Evolutionary conservation across 2,329 filamentous ascomycete species (phyloP).

Genomic region (Dactylonectria estremocensis): DNA sequence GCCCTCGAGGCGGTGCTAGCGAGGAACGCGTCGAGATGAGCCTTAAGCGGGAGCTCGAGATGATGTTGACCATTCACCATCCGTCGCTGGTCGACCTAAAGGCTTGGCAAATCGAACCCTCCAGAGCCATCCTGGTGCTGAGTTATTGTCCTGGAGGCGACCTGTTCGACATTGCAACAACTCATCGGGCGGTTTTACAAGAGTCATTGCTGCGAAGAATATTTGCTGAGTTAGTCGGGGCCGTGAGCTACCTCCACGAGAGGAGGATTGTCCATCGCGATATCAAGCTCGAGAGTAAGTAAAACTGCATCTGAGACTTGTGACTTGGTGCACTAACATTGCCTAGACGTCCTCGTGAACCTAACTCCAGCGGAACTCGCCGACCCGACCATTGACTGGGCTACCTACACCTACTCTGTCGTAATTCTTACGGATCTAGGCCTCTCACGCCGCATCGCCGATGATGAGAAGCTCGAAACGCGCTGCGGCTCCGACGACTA

Average conservation of each 20-base stretch:
- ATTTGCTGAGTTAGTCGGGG: conserved; percentile 89
- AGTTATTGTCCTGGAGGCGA: conserved; percentile 96
- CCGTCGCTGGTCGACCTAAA: conserved; percentile 93
- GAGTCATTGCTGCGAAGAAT: conserved; percentile 84
- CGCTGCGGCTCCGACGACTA: conserved; percentile 98
- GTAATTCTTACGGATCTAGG: conserved; percentile 94
- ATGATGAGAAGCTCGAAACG: conserved; percentile 91
- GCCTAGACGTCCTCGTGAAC: conserved; percentile 90
- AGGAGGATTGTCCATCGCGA: conserved; percentile 94
- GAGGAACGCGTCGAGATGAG: conserved; percentile 95
- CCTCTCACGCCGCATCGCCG: conserved; percentile 86
- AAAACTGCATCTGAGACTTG: neutral
- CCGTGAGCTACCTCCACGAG: conserved; percentile 87
- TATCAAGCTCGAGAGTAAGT: conserved; percentile 94
- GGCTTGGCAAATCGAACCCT: conserved; percentile 89
- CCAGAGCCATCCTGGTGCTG: conserved; percentile 86
- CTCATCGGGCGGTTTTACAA: conserved; percentile 77
- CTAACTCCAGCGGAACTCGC: conserved; percentile 78
- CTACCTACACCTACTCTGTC: conserved; percentile 83
- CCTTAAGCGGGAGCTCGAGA: conserved; percentile 93
- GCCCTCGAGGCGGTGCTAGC: conserved; percentile 92
- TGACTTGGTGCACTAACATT: conserved; percentile 18
- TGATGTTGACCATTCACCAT: conserved; percentile 89
- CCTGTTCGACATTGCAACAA: conserved; percentile 90
- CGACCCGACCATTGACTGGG: conserved; percentile 76